phyloP scores from a whole-genome alignment of 441 rosid species.

The Corymbia citriodora region DNA sequence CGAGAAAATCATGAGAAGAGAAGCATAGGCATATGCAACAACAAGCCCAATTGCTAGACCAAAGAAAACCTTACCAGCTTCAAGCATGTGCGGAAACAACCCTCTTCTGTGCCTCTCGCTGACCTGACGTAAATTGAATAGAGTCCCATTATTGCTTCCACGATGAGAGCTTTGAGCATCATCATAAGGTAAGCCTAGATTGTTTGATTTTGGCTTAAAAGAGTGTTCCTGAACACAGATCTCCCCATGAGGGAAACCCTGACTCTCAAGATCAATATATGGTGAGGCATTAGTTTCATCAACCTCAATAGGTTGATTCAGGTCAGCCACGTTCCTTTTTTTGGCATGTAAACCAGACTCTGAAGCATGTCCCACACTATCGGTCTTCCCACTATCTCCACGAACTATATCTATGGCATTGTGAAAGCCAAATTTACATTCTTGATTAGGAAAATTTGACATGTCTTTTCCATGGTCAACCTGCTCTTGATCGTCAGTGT shows the following conservation, averaged over 20 bases:
- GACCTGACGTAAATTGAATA: conserved; percentile 16
- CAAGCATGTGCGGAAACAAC: conserved; percentile 37
- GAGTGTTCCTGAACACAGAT: conserved; percentile 29
- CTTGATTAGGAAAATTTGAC: conserved; percentile 11
- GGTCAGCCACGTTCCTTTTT: neutral
- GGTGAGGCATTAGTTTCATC: conserved; percentile 23
- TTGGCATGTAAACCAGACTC: conserved; percentile 3
- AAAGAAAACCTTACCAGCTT: conserved; percentile 42
- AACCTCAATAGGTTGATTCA: conserved; percentile 2
- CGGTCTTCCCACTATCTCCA: conserved; percentile 7
- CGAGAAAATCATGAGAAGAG: neutral
- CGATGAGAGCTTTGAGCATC: conserved; percentile 25
- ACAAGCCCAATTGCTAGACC: neutral
- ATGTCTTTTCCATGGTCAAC: conserved; percentile 15
- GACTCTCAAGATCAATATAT: conserved; percentile 32
- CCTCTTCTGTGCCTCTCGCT: conserved; percentile 32
- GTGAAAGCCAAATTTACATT: neutral
- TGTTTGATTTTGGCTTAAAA: conserved; percentile 25
- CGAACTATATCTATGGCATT: neutral
- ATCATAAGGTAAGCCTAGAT: conserved; percentile 38
- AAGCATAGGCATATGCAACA: neutral
- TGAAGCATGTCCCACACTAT: neutral
- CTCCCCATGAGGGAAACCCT: conserved; percentile 24
- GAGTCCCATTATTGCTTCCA: conserved; percentile 30
- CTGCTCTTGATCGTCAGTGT: conserved; percentile 27